Percentiles rank a stretch among this genome's conserved stretches.
These are phyloP conservation scores for Trametes polyzona DNA, from an alignment of 1,284 basidiomycete species.

Conservation along the genomic window DNA sequence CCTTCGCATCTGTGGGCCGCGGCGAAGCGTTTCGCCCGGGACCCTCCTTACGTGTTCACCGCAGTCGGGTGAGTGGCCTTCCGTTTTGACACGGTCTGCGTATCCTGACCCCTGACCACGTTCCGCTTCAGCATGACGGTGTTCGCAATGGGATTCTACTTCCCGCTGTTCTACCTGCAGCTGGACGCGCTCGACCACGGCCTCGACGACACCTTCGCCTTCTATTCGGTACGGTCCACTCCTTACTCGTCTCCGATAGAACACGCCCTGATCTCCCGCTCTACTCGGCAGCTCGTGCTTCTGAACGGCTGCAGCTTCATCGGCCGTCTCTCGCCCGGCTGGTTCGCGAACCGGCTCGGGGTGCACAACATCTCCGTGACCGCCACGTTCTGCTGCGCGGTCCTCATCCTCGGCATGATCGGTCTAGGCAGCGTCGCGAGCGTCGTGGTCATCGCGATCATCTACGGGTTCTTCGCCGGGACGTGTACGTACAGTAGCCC, in stretches of 20 bases:
- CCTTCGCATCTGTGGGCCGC: conserved; percentile 1
- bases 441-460: conserved; percentile 25
- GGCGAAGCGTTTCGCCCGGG: conserved; percentile 9
- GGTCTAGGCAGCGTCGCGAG: conserved; percentile 24
- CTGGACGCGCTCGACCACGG: conserved; percentile 24
- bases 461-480: conserved; percentile 29
- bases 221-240: conserved; percentile 15
- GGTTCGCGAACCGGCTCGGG: conserved; percentile 22
- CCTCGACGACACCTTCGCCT: conserved; percentile 21
- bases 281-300: conserved; percentile 12
- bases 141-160: conserved; percentile 19
- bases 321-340: conserved; percentile 16
- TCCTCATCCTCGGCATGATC: conserved; percentile 24
- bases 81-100: not conserved
- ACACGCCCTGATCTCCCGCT: not conserved
- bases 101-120: no score
- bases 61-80: conserved; percentile 10
- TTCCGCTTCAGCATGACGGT: conserved; percentile 17
- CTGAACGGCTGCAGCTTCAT: conserved; percentile 17
- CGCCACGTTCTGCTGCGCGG: conserved; percentile 10
- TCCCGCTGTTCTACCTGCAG: conserved; percentile 26
- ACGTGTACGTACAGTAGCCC: conserved; percentile 13
- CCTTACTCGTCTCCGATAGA: not conserved
- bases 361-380: conserved; percentile 15
- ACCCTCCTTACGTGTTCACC: conserved; percentile 16